Base-by-base conservation (phyloP, 164 flowering plant species). In the Protea cynaroides region DNA sequence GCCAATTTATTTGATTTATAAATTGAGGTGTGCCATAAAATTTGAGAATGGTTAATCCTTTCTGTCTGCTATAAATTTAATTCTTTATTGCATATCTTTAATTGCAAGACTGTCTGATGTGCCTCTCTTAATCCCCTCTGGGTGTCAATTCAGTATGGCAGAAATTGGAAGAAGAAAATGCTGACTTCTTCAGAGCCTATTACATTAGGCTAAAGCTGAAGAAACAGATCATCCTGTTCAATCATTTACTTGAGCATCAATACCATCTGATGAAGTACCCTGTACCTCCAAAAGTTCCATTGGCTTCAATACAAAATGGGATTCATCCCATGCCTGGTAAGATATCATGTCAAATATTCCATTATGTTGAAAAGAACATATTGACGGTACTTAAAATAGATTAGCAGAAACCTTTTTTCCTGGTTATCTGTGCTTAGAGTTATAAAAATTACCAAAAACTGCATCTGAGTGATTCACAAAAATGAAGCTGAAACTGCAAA, bases 81-180 rank as follows among this genome's bases (percentile, higher is more conserved):
- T 56, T 47, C 49, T 36, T 29, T 29, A 22, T 17, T 46, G 18
- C 2, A 38, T 46, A 38, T 23, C 25, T 53, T 9, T 25, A 56
- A 29, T 47, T 63, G 8, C 15, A 25, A 15, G 23, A 43, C 58
- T 19, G 8, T 46, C 61, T 71, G 50, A 63, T 67, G 58, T 12
- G n/a, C n/a, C 38, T 19, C 61, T 44, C 57, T 29, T 49, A 15
- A 61, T 71, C 60, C 65, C 9, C 63, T 65, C 34, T 29, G 34
- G 34, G 34, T 58, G 7, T 64, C 67, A 36, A 58, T 66, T 25
- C 75, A 94, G 99, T 94, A 8, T 94, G 99, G 99, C 97, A 94
- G 87, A 94, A 94, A 77, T 62, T 91, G 79, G 97, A 94, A 80
- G 97, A 94, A 79, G 96, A 91, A 78, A 94, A 94, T 84, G 85